Conservation (phyloP, 2,329 filamentous ascomycete species). For the Neodidymelliopsis sp. region DNA sequence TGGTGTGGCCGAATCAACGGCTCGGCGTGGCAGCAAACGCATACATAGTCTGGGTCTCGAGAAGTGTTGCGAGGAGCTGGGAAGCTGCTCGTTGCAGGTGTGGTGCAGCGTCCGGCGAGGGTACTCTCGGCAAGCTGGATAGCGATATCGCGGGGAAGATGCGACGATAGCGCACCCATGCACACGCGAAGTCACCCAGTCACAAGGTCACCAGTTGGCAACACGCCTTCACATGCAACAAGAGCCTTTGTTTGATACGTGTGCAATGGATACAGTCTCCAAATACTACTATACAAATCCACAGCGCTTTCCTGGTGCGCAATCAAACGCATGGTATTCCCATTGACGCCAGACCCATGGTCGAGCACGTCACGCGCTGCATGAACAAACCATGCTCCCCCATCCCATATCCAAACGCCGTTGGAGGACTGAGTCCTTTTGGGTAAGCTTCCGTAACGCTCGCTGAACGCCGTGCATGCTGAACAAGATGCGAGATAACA, state of each 20-base stretch:
- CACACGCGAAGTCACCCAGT: background rate
- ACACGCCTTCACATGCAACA: background rate
- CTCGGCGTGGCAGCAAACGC: slow-evolving; percentile 34
- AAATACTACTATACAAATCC: slow-evolving; percentile 21
- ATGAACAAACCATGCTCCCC: slow-evolving; percentile 9
- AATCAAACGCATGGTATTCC: background rate
- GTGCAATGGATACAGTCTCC: background rate
- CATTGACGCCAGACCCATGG: slow-evolving; percentile 3
- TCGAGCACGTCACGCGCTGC: slow-evolving; percentile 15
- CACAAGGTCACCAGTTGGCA: no score
- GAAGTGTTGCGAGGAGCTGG: slow-evolving; percentile 12
- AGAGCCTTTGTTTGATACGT: background rate
- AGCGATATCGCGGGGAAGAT: slow-evolving; percentile 24
- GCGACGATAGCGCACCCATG: slow-evolving; percentile 23
- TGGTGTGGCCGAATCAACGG: slow-evolving; percentile 35
- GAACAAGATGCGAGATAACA: slow-evolving; percentile 20
- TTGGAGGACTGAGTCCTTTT: slow-evolving; percentile 23
- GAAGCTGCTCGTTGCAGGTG: slow-evolving; percentile 3
- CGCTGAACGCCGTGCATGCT: slow-evolving; percentile 38
- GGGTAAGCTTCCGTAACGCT: slow-evolving; percentile 26
- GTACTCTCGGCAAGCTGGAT: slow-evolving; percentile 14
- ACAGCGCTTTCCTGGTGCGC: slow-evolving; percentile 1
- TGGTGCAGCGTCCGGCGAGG: slow-evolving; percentile 11
- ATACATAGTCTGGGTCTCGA: slow-evolving; percentile 37
- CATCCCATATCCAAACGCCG: slow-evolving; percentile 29